Base-by-base conservation (phyloP, 306 rosid species). In the Glycyrrhiza uralensis region DNA sequence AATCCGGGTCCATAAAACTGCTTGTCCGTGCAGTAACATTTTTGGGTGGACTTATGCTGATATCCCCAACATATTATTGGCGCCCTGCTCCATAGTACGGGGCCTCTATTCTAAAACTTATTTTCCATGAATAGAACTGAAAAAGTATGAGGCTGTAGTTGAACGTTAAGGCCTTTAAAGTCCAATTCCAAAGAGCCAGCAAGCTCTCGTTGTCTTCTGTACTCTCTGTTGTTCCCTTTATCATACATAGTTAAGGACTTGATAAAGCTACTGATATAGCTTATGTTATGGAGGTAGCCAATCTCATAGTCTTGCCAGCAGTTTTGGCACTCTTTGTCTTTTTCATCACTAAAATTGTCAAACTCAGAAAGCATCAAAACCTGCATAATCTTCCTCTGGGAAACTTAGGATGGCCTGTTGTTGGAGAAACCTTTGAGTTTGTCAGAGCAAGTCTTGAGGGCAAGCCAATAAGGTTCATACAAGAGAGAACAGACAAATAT, bases 301-400 rank as follows among this genome's bases (percentile, higher is more conserved):
- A 65, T 22, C 64, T 78, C 35, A 72, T 78, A 13, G 55, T 64
- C 19, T 63, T 83, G 61, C 51, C 79, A 62, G 36, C 81, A 56
- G 6, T 75, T 75, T 39, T 65, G 29, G 47, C 78, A 26, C 24
- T 79, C 39, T 32, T 70, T 69, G 22, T 74, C n/a, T 46, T 83
- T 4, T 65, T 71, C 79, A 75, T 79, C 39, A 64, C 19, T n/a
- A 75, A 41, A 66, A 9, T 33, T 14, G 3, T 66, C 13, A 83
- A 80, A 71, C 66, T 50, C 13, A 79, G 64, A 79, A 82, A 59
- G n/a, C 57, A 38, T 29, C 44, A 14, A 20, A 72, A 19, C 7
- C 41, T 54, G 9, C n/a, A n/a, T n/a, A 5, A 84, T 47, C 85
- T 84, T 73, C 87, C 87, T 67, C 73, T 38, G 0, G 83, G 87